Conservation (phyloP, 371 early-diverging fungal genomes). For the Synchytrium microbalum region DNA sequence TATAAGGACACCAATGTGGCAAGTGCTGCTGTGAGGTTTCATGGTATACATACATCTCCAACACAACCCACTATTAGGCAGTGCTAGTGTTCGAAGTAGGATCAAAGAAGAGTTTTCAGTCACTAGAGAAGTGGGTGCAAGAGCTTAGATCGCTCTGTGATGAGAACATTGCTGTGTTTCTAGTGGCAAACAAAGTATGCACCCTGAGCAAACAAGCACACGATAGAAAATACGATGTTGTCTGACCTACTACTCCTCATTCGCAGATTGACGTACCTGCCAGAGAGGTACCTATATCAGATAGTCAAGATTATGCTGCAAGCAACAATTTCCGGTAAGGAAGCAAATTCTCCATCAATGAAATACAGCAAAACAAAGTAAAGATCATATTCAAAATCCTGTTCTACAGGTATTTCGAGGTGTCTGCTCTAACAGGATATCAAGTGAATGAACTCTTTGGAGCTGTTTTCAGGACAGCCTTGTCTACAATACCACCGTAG, state of each 20-base stretch:
- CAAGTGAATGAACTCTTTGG: conserved; percentile 33
- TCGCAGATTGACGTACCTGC: conserved; percentile 16
- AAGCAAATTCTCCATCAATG: not conserved
- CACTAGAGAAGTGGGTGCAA: conserved; percentile 32
- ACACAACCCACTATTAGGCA: conserved; percentile 15
- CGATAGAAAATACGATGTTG: not conserved
- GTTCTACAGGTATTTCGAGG: conserved; percentile 34
- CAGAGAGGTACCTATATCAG: conserved; percentile 19
- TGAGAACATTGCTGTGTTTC: conserved; percentile 18
- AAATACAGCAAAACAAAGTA: not conserved
- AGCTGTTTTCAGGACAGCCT: not conserved
- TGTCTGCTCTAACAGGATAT: conserved; percentile 33
- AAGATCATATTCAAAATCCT: no score
- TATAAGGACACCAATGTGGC: conserved; percentile 48
- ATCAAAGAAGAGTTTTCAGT: conserved; percentile 20
- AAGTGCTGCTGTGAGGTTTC: not conserved
- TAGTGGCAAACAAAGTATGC: conserved; percentile 42
- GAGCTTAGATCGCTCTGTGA: conserved; percentile 30
- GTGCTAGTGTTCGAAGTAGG: conserved; percentile 38
- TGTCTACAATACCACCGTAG: not conserved
- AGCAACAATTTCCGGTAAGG: conserved; percentile 20
- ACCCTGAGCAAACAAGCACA: not conserved
- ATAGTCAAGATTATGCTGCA: conserved; percentile 21
- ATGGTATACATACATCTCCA: not conserved
- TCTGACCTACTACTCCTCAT: conserved; percentile 4